Base-by-base conservation (phyloP, 306 rosid genomes). In the Vigna nakashimae region DNA sequence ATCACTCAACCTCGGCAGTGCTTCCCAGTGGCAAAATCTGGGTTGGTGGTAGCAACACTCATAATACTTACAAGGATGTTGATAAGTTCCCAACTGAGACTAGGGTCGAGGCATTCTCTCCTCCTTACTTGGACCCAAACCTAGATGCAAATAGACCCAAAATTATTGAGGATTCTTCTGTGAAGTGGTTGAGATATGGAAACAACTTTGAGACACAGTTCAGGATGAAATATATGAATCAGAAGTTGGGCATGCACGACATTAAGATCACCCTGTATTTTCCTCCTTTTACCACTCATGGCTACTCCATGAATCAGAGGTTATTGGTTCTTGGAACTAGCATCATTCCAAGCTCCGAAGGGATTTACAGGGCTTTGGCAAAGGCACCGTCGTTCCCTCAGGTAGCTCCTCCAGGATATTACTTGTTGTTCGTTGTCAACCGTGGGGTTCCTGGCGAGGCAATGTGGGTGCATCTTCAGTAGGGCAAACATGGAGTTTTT, bases 221-320 rank as follows among this genome's bases (percentile, higher is more conserved):
- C 69, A 58, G 14, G 4, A 13, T 87, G 7, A 10, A 2, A 1
- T 69, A 80, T 3, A 4, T 0, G 0, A 4, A 1, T 17, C 6
- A 1, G 5, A 7, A 1, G 2, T 22, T 79, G 58, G 5, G 3
- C 6, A 78, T 22, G 73, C 24, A 4, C 1, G 87, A 86, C 6
- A 34, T 96, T 16, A 84, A 74, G 84, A 82, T 93, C 34, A 82
- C 89, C 14, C 76, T 96, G 77, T 90, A 91, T 68, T 76, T 88
- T 15, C 96, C 96, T 13, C 98, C 99, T 1, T 96, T 96, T 69
- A 96, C 99, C 1, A 96, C 99, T 38, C 99, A 92, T 63, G 99
- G 99, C 0, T 80, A 26, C 62, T 90, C 97, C 3, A 87, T 87
- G 99, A 87, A 77, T 51, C 99, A 96, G 73, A 90, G 99, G 71